These are phyloP conservation scores for Prinsepia uniflora DNA, from an alignment of 306 rosid genomes.

Conservation along the genomic window DNA sequence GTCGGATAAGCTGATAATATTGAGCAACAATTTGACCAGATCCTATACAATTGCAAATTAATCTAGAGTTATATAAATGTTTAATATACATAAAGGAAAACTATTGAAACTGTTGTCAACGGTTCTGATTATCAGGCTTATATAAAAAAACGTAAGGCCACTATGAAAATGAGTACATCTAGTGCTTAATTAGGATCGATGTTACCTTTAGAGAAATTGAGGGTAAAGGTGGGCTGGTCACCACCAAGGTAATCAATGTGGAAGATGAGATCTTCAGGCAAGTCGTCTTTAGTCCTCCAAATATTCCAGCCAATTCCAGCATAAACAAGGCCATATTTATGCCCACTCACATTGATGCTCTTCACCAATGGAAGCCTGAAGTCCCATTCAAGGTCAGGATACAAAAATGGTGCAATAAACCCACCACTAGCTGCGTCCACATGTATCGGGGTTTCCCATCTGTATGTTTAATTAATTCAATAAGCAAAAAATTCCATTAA, in stretches of 20 bases:
- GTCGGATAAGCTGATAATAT: constrained; percentile 56
- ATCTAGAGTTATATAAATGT: too few relatives aligned
- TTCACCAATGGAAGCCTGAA: constrained; percentile 73
- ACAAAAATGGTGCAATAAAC: constrained; percentile 70
- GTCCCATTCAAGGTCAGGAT: constrained; percentile 82
- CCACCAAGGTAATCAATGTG: constrained; percentile 42
- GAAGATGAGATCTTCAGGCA: constrained; percentile 63
- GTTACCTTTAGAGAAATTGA: constrained; percentile 34
- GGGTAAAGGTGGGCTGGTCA: constrained; percentile 37
- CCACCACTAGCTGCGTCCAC: constrained; percentile 90
- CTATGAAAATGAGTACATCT: too few relatives aligned
- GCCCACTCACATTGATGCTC: constrained; percentile 86
- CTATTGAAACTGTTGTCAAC: too few relatives aligned
- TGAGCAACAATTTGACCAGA: constrained; percentile 69
- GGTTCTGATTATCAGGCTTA: too few relatives aligned
- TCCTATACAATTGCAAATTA: constrained; percentile 28
- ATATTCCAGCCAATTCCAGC: constrained; percentile 77
- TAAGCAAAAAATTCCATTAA: too few relatives aligned
- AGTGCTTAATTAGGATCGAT: too few relatives aligned
- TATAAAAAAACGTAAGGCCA: too few relatives aligned
- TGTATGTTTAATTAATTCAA: not conserved
- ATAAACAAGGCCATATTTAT: constrained; percentile 78
- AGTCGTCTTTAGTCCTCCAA: constrained; percentile 59
- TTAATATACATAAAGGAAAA: too few relatives aligned
- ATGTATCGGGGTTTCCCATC: constrained; percentile 81